A percentile compares a stretch with the other conserved stretches of the same genome.
Conservation (phyloP, 1,139 yeast genomes). For the Komagataea norvegica region DNA sequence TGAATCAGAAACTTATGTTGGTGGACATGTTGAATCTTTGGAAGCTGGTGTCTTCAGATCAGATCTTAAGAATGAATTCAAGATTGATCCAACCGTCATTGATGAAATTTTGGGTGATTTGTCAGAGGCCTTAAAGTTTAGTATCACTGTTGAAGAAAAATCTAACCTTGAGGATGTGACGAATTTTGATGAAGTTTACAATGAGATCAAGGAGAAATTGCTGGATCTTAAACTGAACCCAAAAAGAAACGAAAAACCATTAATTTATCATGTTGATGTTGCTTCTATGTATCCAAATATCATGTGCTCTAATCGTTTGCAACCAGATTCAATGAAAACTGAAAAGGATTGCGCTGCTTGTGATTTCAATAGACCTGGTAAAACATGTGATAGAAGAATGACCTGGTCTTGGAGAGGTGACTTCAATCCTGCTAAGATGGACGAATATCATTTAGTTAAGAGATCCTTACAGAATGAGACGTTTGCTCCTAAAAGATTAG, state of each 20-base stretch:
- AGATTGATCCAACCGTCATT: conserved; percentile 73
- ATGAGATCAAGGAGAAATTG: conserved; percentile 51
- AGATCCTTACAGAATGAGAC: conserved; percentile 75
- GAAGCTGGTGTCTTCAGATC: conserved; percentile 98
- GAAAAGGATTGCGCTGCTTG: conserved; percentile 97
- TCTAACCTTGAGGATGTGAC: conserved; percentile 68
- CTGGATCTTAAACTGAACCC: conserved; percentile 58
- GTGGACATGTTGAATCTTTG: conserved; percentile 96
- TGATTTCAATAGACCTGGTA: conserved; percentile 94
- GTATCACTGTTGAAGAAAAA: conserved; percentile 78
- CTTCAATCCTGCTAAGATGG: conserved; percentile 83
- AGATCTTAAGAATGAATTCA: conserved; percentile 73
- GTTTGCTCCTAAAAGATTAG: conserved; percentile 61
- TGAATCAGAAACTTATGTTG: conserved; percentile 96
- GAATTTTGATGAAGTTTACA: conserved; percentile 71
- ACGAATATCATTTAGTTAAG: conserved; percentile 87
- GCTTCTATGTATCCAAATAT: conserved; percentile 99
- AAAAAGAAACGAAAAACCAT: conserved; percentile 67
- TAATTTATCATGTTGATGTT: conserved; percentile 96
- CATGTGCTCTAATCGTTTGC: conserved; percentile 95
- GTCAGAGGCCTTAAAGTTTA: conserved; percentile 72
- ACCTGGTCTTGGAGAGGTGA: conserved; percentile 99
- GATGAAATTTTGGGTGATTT: conserved; percentile 75
- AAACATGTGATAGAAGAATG: conserved; percentile 82
- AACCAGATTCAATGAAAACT: conserved; percentile 95